phyloP scores from a whole-genome alignment of 805 yeast species.

The Tetrapisispora pingtungensis region DNA sequence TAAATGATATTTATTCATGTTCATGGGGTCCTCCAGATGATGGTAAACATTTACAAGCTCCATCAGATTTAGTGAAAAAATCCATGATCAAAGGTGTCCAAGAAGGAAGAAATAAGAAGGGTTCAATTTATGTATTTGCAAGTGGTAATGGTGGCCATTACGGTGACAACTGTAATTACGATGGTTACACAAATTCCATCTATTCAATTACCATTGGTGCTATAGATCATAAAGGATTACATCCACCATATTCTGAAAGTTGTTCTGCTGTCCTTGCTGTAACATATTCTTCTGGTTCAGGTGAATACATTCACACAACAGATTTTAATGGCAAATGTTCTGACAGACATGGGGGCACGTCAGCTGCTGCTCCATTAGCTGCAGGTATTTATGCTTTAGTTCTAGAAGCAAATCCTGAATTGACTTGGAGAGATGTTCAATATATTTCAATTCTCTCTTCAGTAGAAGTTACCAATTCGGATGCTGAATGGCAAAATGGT shows the following conservation, averaged over 20 bases:
- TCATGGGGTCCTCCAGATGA: constrained; percentile 98
- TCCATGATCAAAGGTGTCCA: constrained; percentile 79
- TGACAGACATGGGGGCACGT: constrained; percentile 82
- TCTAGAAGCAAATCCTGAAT: constrained; percentile 69
- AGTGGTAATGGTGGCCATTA: constrained; percentile 83
- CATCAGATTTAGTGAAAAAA: constrained; percentile 64
- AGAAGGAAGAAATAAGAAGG: constrained; percentile 72
- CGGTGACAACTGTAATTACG: constrained; percentile 90
- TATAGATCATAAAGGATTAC: constrained; percentile 74
- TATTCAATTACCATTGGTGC: constrained; percentile 94
- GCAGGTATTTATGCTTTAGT: constrained; percentile 90
- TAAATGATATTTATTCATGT: constrained; percentile 89
- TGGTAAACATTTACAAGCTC: constrained; percentile 78
- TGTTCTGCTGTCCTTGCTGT: constrained; percentile 93
- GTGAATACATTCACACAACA: constrained; percentile 82
- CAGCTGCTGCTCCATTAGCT: constrained; percentile 97
- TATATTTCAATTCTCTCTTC: constrained; percentile 68
- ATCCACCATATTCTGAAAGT: constrained; percentile 84
- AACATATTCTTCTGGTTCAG: constrained; percentile 85
- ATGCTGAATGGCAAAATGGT: constrained; percentile 65
- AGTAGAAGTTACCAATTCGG: constrained; percentile 52
- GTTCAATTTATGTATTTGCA: constrained; percentile 89
- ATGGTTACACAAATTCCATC: constrained; percentile 93
- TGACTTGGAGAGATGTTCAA: constrained; percentile 95
- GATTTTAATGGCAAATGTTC: constrained; percentile 66